Percentiles rank a stretch among this genome's conserved stretches.
phyloP scores from a whole-genome alignment of 768 basidiomycete genomes.

The Hydnum rufescens region DNA sequence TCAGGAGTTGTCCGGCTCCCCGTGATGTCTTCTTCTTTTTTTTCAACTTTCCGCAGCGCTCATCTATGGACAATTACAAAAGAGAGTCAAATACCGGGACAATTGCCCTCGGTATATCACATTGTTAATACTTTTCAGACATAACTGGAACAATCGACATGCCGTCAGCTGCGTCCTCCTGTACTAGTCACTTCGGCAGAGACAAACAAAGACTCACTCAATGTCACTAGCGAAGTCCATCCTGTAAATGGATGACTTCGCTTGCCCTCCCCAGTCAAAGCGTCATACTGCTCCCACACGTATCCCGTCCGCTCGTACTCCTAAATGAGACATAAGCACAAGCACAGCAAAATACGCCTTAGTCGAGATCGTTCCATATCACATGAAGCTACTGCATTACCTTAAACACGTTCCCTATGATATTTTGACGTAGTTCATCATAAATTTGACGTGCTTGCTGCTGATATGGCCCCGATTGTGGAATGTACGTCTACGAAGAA shows the following conservation, averaged over 20 bases:
- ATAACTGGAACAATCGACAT: conserved; percentile 26
- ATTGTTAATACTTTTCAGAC: conserved; percentile 48
- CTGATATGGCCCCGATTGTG: conserved; percentile 63
- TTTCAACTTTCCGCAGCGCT: too few species aligned
- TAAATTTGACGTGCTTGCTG: conserved; percentile 61
- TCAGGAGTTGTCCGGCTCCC: too few species aligned
- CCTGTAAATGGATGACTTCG: conserved; percentile 95
- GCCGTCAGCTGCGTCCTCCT: conserved; percentile 7
- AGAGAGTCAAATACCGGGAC: too few species aligned
- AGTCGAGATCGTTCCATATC: background rate
- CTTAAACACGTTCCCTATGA: conserved; percentile 68
- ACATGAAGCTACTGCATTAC: conserved; percentile 16
- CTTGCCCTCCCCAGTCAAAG: conserved; percentile 60
- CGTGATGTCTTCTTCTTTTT: too few species aligned
- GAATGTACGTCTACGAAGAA: conserved; percentile 45
- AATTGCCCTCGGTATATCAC: too few species aligned
- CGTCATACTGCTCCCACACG: conserved; percentile 95
- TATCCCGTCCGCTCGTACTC: conserved; percentile 87
- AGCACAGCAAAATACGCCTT: too few species aligned
- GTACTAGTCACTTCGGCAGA: background rate
- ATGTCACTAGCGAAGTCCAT: conserved; percentile 77
- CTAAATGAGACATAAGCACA: conserved; percentile 20
- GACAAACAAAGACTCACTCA: conserved; percentile 39
- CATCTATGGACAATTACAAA: too few species aligned
- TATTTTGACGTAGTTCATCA: conserved; percentile 52